Evolutionary conservation across 2,329 filamentous ascomycete genomes (phyloP).

Genomic region (Alternaria angustiovoidea): DNA sequence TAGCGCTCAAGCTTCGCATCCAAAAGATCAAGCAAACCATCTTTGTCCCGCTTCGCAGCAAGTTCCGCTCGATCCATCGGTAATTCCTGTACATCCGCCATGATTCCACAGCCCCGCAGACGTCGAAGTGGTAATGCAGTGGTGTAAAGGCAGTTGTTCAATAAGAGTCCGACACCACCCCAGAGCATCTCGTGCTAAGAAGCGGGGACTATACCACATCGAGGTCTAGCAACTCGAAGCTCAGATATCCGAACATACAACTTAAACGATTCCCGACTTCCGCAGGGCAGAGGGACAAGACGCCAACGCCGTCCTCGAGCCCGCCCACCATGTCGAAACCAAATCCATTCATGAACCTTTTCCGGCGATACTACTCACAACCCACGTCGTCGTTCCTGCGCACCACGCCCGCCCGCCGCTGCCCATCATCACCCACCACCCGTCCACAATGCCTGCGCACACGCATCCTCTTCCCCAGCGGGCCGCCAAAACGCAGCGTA

Average conservation of each 20-base stretch:
- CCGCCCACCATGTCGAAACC: constrained; percentile 39
- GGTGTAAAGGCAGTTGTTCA: not conserved
- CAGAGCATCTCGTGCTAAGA: not conserved
- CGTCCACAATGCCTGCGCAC: constrained; percentile 48
- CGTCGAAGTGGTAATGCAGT: not conserved
- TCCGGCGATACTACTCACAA: constrained; percentile 39
- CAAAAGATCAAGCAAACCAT: constrained; percentile 56
- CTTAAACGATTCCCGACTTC: constrained; percentile 16
- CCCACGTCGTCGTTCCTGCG: constrained; percentile 13
- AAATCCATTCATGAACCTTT: constrained; percentile 45
- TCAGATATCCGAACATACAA: constrained; percentile 22
- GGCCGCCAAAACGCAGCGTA: constrained; percentile 25
- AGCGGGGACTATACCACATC: constrained; percentile 28
- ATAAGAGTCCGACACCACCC: not conserved
- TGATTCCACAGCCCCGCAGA: constrained; percentile 1
- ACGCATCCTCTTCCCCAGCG: constrained; percentile 29
- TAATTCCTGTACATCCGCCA: constrained; percentile 19
- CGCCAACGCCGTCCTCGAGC: not conserved
- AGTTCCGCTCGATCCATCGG: not conserved
- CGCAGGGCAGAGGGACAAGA: not conserved
- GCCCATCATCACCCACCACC: constrained; percentile 31
- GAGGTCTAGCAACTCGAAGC: constrained; percentile 20
- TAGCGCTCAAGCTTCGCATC: constrained; percentile 72
- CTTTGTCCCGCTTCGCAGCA: constrained; percentile 22
- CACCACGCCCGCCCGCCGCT: constrained; percentile 20